Evolutionary conservation across 2,329 filamentous ascomycete species (phyloP), one percentile per base, ranked within the genome.

Genomic region (Fusarium sp.): DNA sequence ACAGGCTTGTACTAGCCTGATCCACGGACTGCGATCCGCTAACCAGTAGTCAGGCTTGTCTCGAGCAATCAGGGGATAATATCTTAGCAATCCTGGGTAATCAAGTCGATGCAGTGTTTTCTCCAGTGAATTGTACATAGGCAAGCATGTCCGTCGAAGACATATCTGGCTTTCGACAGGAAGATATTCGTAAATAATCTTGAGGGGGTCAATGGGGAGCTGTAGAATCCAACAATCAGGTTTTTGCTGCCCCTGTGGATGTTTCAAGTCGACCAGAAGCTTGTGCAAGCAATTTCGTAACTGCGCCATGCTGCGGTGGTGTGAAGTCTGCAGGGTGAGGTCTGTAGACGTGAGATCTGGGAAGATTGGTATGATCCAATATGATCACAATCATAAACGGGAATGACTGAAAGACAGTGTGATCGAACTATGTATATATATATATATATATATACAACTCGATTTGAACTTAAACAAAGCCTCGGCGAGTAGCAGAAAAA

Each of bases 11-110:
- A 64, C 16, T 7, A 5, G 14, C 14, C 30, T 27, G 30, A 64
- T 21, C 3, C 5, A n/a, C n/a, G 41, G 37, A 1, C 10, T 21
- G 16, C 9, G 3, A 3, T 12, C 25, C 11, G 20, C 9, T 21
- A 67, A n/a, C 66, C 61, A 70, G 7, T 13, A 18, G 40, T 51
- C 34, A 34, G 55, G 56, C 6, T 21, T 18, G 3, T 69, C 32
- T 12, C 37, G 34, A 25, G 20, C 21, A n/a, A 62, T 9, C 18
- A 42, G 3, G 8, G n/a, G n/a, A 20, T 42, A 14, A 32, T 32
- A 32, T 32, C 13, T 14, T 32, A 32, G 30, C 30, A 32, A 13
- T 14, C 30, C 30, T 32, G 30, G 30, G 7, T 14, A 32, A 32
- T 1, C 5, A 5, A 18, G 18, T 5, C 20, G n/a, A n/a, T 14